Conservation (phyloP, 352 stramenopile genomes). For the Phytophthora nicotianae region DNA sequence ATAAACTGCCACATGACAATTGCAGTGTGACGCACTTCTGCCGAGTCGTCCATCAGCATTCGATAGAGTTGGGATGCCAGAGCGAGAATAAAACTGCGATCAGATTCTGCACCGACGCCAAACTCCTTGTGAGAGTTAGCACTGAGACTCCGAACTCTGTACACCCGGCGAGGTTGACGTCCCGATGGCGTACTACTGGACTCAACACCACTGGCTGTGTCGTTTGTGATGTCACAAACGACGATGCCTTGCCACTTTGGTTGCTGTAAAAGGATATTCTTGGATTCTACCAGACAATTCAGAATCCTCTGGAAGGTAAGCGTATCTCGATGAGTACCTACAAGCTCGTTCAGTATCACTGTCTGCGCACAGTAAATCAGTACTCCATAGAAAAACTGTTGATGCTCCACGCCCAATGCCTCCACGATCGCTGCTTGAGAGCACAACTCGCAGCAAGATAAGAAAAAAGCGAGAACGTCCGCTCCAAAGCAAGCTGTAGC, state of each 20-base stretch:
- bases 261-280: constrained; percentile 67
- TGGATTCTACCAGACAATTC: constrained; percentile 47
- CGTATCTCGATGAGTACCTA: constrained; percentile 39
- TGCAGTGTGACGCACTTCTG: constrained; percentile 44
- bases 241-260: constrained; percentile 69
- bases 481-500: constrained; percentile 52
- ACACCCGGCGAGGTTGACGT: constrained; percentile 23
- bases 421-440: constrained; percentile 39
- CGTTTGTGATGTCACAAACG: constrained; percentile 39
- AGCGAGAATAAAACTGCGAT: constrained; percentile 74
- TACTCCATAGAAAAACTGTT: constrained; percentile 76
- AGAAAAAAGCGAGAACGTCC: constrained; percentile 55
- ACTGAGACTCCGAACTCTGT: constrained; percentile 56
- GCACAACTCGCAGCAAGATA: constrained; percentile 51
- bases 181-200: constrained; percentile 8
- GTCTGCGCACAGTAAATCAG: constrained; percentile 71
- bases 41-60: constrained; percentile 69
- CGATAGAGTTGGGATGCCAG: constrained; percentile 61
- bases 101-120: constrained; percentile 65
- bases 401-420: constrained; percentile 53
- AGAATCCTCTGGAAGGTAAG: constrained; percentile 39
- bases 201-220: constrained; percentile 10
- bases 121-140: constrained; percentile 68
- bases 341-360: constrained; percentile 62
- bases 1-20: constrained; percentile 78